Base-by-base conservation (phyloP, 169 alveolate species). In the Babesia bigemina region DNA sequence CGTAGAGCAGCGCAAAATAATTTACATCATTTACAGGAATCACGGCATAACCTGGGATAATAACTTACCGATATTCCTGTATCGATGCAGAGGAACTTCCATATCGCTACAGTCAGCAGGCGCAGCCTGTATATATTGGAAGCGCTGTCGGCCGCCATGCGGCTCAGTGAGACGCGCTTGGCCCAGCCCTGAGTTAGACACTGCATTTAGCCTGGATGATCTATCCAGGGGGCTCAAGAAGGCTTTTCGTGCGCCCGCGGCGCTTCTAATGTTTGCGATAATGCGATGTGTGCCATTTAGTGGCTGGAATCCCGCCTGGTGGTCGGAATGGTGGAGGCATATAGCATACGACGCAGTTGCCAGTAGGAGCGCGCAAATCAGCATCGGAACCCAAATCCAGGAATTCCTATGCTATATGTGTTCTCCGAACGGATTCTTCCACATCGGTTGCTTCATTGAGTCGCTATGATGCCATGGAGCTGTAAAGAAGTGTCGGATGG, bases 11-110 rank as follows among this genome's bases (percentile, higher is more conserved):
- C 6, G 39, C 6, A 6, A 33, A 33, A 33, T 4, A 33, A 33
- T 33, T 2, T 3, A 26, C 39, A 22, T 14, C 8, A 61, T 61
- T 50, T 61, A 53, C 36, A 42, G 50, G 28, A 61, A 44, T 28
- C 55, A 61, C 70, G 29, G 4, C 14, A 17, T 9, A 10, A 26
- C 47, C 3, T 16, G 1, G 48, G 28, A 17, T 10, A 42, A 17
- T 14, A 14, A 47, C 73, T 8, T 28, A 79, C 87, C 87, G 12
- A 79, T 79, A 59, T 79, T 79, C 63, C 87, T 69, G 56, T 79
- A 79, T 14, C 84, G 59, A 19, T 71, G 55, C 47, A 79, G 62
- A 13, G 78, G 73, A 9, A 70, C 87, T 56, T 71, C 81, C 59
- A 75, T 60, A 2, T 26, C 66, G 11, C 61, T 21, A 22, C 50